Evolutionary conservation across 2,329 filamentous ascomycete species (phyloP).

Genomic region (Aspergillus sp.): DNA sequence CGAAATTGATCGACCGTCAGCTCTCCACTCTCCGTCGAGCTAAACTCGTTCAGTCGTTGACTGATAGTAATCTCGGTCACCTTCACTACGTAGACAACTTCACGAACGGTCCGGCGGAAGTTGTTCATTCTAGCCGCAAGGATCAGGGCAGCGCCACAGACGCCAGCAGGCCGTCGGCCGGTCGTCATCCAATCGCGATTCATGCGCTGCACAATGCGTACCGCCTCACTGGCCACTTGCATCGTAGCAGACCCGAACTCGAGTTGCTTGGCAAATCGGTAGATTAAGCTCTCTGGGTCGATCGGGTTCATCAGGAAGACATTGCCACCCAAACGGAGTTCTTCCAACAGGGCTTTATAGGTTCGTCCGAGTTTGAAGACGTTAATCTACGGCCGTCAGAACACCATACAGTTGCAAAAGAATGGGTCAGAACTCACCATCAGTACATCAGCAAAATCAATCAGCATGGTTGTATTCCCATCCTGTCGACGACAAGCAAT

Average conservation of each 20-base stretch:
- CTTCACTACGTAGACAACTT: conserved; percentile 97
- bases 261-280: conserved; percentile 81
- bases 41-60: conserved; percentile 86
- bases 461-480: conserved; percentile 81
- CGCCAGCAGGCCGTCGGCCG: conserved; percentile 83
- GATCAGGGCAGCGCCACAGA: conserved; percentile 89
- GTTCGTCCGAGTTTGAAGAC: conserved; percentile 86
- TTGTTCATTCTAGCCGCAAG: conserved; percentile 98
- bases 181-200: conserved; percentile 95
- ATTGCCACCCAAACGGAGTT: conserved; percentile 44
- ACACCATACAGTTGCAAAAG: conserved; percentile 13
- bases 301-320: conserved; percentile 66
- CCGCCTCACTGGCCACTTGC: conserved; percentile 79
- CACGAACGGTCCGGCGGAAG: conserved; percentile 81
- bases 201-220: conserved; percentile 84
- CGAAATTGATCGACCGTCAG: conserved; percentile 81
- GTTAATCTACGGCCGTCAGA: conserved; percentile 50
- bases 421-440: conserved; percentile 29
- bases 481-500: conserved; percentile 72
- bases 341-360: conserved; percentile 72
- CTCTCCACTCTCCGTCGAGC: conserved; percentile 70
- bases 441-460: conserved; percentile 85
- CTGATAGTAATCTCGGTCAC: conserved; percentile 90
- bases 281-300: conserved; percentile 82
- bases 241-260: conserved; percentile 78